Evolutionary conservation across 768 basidiomycete species (phyloP).

Genomic region (Xerocomus spinulosus): DNA sequence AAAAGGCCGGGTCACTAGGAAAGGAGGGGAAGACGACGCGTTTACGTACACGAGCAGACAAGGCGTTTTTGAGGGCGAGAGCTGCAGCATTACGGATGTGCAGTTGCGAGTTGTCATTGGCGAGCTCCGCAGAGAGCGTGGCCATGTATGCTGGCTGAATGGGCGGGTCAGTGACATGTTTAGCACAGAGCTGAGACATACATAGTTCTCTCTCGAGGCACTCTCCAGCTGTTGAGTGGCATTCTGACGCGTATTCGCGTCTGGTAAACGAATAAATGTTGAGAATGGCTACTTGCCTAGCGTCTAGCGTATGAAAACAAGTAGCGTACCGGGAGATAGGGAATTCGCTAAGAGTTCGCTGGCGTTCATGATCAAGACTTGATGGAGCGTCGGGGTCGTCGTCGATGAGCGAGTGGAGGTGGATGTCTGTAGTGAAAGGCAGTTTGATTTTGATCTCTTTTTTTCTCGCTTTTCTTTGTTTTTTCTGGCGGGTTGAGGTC

Average conservation of each 20-base stretch:
- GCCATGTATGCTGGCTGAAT: conserved; percentile 86
- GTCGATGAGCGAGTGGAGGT: conserved; percentile 16
- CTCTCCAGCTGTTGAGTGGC: conserved; percentile 87
- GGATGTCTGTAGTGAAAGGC: conserved; percentile 11
- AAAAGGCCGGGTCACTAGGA: conserved; percentile 14
- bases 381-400: conserved; percentile 21
- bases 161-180: conserved; percentile 10
- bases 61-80: conserved; percentile 92
- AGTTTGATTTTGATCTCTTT: conserved; percentile 12
- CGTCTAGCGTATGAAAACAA: conserved; percentile 25
- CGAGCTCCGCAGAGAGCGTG: conserved; percentile 82
- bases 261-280: conserved; percentile 40
- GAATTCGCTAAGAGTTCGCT: conserved; percentile 88
- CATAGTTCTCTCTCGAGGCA: conserved; percentile 86
- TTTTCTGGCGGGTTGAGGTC: conserved; percentile 15
- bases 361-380: conserved; percentile 71
- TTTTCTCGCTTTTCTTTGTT: background rate
- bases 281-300: conserved; percentile 29
- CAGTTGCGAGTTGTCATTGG: conserved; percentile 62
- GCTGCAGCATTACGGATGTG: conserved; percentile 94
- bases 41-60: conserved; percentile 79
- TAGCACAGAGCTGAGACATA: conserved; percentile 38
- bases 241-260: conserved; percentile 85
- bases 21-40: conserved; percentile 15
- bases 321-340: conserved; percentile 76